These are phyloP conservation scores for Diaporthe ilicicola DNA, from an alignment of 2,329 filamentous ascomycete species.

Conservation along the genomic window DNA sequence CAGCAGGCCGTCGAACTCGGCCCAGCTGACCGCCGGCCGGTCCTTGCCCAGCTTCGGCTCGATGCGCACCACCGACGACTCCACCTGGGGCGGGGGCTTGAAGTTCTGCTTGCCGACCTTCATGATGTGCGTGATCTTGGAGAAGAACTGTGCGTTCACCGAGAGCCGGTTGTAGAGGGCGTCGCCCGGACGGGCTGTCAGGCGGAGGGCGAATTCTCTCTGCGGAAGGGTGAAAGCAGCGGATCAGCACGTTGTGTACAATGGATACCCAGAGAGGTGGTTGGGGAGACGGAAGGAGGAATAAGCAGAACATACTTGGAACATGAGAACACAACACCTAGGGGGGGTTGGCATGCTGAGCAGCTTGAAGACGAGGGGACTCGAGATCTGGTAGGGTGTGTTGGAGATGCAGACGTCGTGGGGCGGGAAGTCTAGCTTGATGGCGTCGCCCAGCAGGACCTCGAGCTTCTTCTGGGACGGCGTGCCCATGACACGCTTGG, in stretches of 20 bases:
- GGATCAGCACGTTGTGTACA: constrained; percentile 58
- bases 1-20: constrained; percentile 93
- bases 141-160: constrained; percentile 93
- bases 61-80: constrained; percentile 88
- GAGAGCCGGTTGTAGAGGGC: constrained; percentile 89
- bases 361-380: constrained; percentile 85
- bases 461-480: constrained; percentile 86
- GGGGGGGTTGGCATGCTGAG: constrained; percentile 84
- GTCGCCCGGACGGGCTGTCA: constrained; percentile 89
- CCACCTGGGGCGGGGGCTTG: constrained; percentile 91
- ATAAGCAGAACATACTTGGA: constrained; percentile 62
- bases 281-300: no score
- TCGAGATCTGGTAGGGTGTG: constrained; percentile 75
- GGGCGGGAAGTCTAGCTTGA: constrained; percentile 78
- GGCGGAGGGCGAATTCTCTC: constrained; percentile 88
- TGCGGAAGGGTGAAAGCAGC: constrained; percentile 71
- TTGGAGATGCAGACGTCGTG: constrained; percentile 86
- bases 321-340: constrained; percentile 89
- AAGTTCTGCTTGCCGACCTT: constrained; percentile 98
- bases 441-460: constrained; percentile 89
- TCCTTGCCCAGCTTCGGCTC: constrained; percentile 82
- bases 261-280: constrained; percentile 47
- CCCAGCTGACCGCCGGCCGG: constrained; percentile 87
- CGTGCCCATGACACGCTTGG: constrained; percentile 90
- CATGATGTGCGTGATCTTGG: constrained; percentile 74